A percentile compares a stretch with the other conserved stretches of the same genome.
phyloP scores from a whole-genome alignment of 495 filamentous ascomycete species.

The Friedmanniomyces simplex region DNA sequence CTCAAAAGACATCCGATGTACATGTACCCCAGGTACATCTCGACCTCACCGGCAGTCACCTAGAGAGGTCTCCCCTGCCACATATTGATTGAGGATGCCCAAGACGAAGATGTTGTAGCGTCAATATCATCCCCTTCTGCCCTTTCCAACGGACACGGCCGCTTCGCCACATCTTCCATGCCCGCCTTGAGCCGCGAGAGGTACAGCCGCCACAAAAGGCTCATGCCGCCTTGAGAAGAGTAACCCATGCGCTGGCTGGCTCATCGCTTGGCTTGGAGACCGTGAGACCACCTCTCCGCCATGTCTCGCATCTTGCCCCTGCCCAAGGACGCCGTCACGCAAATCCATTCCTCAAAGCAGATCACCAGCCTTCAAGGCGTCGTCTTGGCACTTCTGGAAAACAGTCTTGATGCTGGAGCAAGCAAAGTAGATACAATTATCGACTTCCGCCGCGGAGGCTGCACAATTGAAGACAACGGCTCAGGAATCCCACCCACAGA shows the following conservation, averaged over 20 bases:
- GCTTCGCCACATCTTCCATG: no score
- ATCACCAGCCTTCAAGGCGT: slow-evolving; percentile 69
- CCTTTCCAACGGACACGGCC: no score
- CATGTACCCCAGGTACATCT: no score
- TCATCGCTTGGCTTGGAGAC: neutral
- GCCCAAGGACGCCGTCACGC: slow-evolving; percentile 64
- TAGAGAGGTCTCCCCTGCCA: no score
- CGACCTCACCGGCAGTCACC: no score
- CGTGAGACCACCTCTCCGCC: neutral
- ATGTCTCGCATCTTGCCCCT: slow-evolving; percentile 51
- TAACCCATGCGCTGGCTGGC: neutral
- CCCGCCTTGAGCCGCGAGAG: neutral
- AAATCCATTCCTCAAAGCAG: slow-evolving; percentile 73
- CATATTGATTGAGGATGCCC: no score
- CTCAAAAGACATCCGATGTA: no score
- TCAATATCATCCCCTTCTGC: no score
- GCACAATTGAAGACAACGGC: slow-evolving; percentile 82
- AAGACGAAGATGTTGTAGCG: neutral
- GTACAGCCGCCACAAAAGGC: neutral
- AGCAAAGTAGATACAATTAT: slow-evolving; percentile 59
- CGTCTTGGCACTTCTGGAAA: slow-evolving; percentile 65
- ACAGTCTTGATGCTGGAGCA: slow-evolving; percentile 74
- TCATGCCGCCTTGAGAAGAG: neutral
- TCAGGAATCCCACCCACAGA: slow-evolving; percentile 62
- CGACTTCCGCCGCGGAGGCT: slow-evolving; percentile 67